A percentile compares a stretch with the other conserved stretches of the same genome.
Evolutionary conservation across 352 stramenopile species (phyloP).

Genomic region (Phytophthora pluvialis): DNA sequence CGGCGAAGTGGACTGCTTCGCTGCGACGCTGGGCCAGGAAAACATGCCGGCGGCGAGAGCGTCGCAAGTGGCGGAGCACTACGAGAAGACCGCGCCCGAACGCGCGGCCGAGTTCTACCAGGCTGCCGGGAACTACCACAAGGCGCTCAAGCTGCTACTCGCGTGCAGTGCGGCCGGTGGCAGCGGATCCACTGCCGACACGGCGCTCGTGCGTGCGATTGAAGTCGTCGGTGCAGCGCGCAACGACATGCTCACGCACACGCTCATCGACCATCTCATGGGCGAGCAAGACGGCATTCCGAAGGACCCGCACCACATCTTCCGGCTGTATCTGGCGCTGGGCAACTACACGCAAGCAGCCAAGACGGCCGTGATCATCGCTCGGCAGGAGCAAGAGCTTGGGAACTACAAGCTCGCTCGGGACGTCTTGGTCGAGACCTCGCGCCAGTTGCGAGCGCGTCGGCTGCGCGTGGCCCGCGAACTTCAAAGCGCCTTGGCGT

Average conservation of each 20-base stretch:
- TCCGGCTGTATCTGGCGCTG: slow-evolving; percentile 94
- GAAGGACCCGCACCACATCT: slow-evolving; percentile 96
- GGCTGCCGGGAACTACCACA: slow-evolving; percentile 90
- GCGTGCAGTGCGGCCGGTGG: slow-evolving; percentile 56
- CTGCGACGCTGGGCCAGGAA: slow-evolving; percentile 76
- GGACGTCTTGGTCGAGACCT: slow-evolving; percentile 92
- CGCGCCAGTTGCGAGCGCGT: slow-evolving; percentile 85
- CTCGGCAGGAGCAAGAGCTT: slow-evolving; percentile 92
- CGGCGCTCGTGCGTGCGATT: slow-evolving; percentile 89
- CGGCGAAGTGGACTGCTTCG: slow-evolving; percentile 91
- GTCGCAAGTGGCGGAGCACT: slow-evolving; percentile 90
- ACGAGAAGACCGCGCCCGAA: slow-evolving; percentile 76
- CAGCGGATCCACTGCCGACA: slow-evolving; percentile 59
- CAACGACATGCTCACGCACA: slow-evolving; percentile 95
- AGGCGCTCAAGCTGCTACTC: slow-evolving; percentile 91
- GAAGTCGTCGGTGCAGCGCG: slow-evolving; percentile 93
- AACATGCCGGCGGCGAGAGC: slow-evolving; percentile 87
- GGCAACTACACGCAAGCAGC: slow-evolving; percentile 93
- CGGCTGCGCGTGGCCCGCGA: slow-evolving; percentile 90
- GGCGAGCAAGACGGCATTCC: slow-evolving; percentile 93
- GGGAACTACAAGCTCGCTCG: slow-evolving; percentile 94
- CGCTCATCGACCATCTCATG: slow-evolving; percentile 96
- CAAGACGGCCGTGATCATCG: slow-evolving; percentile 95
- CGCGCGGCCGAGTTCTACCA: slow-evolving; percentile 92
- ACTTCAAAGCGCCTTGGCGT: slow-evolving; percentile 83